Evolutionary conservation across 2,329 filamentous ascomycete genomes (phyloP).

Genomic region (Colletotrichum truncatum): DNA sequence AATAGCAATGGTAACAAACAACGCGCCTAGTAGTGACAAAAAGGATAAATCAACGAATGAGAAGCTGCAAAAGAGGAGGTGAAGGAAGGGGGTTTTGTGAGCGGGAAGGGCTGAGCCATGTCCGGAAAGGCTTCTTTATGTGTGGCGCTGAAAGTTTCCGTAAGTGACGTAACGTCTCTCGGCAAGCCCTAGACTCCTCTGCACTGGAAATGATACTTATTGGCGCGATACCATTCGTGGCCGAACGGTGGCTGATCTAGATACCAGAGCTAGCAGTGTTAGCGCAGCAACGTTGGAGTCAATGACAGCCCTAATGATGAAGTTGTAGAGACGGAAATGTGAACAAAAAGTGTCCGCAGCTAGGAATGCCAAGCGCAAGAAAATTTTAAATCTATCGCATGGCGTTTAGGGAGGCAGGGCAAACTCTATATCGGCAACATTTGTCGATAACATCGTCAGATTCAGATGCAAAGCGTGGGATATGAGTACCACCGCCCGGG

Average conservation of each 20-base stretch:
- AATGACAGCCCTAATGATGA: no score
- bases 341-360: neutral
- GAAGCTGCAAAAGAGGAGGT: neutral
- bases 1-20: no score
- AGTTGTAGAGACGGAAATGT: neutral
- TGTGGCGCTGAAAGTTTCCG: constrained; percentile 7
- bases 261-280: neutral
- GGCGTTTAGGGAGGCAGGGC: constrained; percentile 10
- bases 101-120: neutral
- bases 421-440: neutral
- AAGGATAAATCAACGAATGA: neutral
- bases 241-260: neutral
- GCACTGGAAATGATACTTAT: neutral
- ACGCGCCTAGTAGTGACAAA: no score
- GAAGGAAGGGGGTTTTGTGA: neutral
- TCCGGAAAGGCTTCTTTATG: neutral
- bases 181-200: neutral
- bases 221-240: neutral
- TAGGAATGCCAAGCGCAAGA: neutral
- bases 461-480: no score
- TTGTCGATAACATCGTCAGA: no score
- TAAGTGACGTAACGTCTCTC: constrained; percentile 6
- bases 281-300: no score
- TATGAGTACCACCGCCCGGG: no score
- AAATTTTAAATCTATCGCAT: neutral